A percentile compares a stretch with the other conserved stretches of the same genome.
Evolutionary conservation across 2,329 filamentous ascomycete genomes (phyloP).

Genomic region (Phialocephala sp.): DNA sequence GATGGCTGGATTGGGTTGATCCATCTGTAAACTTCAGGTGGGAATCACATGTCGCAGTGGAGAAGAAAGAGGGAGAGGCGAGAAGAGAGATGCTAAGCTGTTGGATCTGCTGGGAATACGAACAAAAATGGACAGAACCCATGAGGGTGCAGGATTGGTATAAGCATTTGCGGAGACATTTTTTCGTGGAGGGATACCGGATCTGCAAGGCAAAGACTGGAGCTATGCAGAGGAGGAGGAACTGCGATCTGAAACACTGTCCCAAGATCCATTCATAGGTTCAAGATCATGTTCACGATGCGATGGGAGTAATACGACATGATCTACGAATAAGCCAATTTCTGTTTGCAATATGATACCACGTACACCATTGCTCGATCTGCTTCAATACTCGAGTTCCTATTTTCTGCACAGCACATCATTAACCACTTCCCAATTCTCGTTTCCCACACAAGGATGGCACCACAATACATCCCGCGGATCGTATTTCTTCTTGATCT

Average conservation of each 20-base stretch:
- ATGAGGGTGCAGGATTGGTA: slow-evolving; percentile 36
- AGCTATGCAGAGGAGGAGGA: slow-evolving; percentile 39
- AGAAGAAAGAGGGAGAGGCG: slow-evolving; percentile 12
- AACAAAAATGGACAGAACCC: slow-evolving; percentile 29
- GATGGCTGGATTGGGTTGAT: slow-evolving; percentile 37
- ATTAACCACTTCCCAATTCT: slow-evolving; percentile 43
- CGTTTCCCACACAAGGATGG: slow-evolving; percentile 53
- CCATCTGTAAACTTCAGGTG: slow-evolving; percentile 38
- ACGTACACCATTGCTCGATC: not conserved
- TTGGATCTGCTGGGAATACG: slow-evolving; percentile 39
- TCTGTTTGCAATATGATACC: slow-evolving; percentile 7
- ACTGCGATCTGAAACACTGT: slow-evolving; percentile 32
- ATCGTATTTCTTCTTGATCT: slow-evolving; percentile 53
- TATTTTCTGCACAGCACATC: slow-evolving; percentile 26
- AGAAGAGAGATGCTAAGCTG: slow-evolving; percentile 31
- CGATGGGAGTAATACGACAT: not conserved
- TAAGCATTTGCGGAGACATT: slow-evolving; percentile 34
- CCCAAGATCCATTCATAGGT: slow-evolving; percentile 37
- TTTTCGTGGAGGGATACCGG: slow-evolving; percentile 34
- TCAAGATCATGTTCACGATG: not conserved
- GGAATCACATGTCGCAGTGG: slow-evolving; percentile 34
- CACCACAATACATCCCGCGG: slow-evolving; percentile 56
- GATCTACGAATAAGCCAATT: not conserved
- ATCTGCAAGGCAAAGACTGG: slow-evolving; percentile 36
- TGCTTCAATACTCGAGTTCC: not conserved